These are phyloP conservation scores for Schoenoplectus triqueter DNA, from an alignment of 202 grass and related monocot species.

Conservation along the genomic window DNA sequence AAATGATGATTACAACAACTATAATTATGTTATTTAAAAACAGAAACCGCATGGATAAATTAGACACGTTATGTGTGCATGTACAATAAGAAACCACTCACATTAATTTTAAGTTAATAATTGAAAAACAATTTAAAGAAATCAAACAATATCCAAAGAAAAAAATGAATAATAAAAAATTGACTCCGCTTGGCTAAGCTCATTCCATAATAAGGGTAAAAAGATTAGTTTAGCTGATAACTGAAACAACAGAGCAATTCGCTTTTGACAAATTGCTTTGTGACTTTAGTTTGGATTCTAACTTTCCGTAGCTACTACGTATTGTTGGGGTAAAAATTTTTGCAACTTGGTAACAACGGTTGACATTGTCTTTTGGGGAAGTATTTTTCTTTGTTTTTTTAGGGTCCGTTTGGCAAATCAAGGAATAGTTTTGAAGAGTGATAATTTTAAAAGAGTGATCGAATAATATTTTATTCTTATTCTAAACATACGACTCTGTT, in stretches of 20 bases:
- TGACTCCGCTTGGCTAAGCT: not conserved
- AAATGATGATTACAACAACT: not conserved
- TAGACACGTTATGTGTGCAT: conserved; percentile 27
- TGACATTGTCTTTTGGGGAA: not conserved
- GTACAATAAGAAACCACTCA: conserved; percentile 35
- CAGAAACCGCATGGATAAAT: not conserved
- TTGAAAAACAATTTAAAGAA: not conserved
- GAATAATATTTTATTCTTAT: no score
- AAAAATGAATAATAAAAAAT: not conserved
- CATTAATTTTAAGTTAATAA: not conserved
- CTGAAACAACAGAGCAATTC: not conserved
- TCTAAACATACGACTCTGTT: no score
- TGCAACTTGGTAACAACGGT: not conserved
- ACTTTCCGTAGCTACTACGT: not conserved
- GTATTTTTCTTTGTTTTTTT: no score
- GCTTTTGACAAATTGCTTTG: not conserved
- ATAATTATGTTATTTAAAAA: not conserved
- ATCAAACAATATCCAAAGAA: not conserved
- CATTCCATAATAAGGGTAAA: not conserved
- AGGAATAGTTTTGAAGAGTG: no score
- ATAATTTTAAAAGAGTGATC: no score
- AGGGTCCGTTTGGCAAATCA: no score
- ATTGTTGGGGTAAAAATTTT: not conserved
- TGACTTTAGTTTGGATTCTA: not conserved
- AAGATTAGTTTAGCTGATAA: not conserved